phyloP scores from a whole-genome alignment of 768 basidiomycete genomes.

The Leccinum rimulosum region DNA sequence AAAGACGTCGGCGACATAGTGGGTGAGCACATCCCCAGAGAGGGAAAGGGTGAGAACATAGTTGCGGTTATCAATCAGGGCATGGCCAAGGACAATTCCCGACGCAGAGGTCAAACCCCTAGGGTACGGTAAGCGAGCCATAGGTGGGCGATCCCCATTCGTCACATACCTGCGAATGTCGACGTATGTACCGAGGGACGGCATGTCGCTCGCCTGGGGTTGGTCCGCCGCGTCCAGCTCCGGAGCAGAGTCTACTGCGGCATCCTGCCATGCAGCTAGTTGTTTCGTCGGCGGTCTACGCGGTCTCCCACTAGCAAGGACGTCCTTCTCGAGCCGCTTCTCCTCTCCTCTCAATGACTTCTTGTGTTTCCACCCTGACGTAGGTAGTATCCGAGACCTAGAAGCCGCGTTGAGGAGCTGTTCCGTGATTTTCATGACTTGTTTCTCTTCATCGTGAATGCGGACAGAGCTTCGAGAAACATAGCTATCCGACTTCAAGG shows the following conservation, averaged over 20 bases:
- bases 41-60: constrained; percentile 31
- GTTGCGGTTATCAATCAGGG: constrained; percentile 31
- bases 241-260: constrained; percentile 11
- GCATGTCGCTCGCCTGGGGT: constrained; percentile 16
- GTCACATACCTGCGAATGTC: constrained; percentile 48
- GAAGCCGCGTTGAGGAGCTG: constrained; percentile 36
- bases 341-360: constrained; percentile 38
- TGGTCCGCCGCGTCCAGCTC: constrained; percentile 16
- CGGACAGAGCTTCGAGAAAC: neutral
- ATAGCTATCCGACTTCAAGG: neutral
- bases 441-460: constrained; percentile 3
- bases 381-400: constrained; percentile 21
- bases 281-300: constrained; percentile 25
- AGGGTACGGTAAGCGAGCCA: constrained; percentile 9
- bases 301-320: constrained; percentile 12
- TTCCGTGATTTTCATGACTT: constrained; percentile 23
- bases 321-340: constrained; percentile 32
- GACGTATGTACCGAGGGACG: constrained; percentile 47
- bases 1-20: constrained; percentile 51
- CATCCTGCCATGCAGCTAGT: constrained; percentile 26
- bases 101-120: constrained; percentile 23
- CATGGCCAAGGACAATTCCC: constrained; percentile 30
- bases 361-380: constrained; percentile 38
- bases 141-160: neutral
- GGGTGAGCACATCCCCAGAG: constrained; percentile 51